Evolutionary conservation across 345 rosid species (phyloP).

Genomic region (Ailanthus altissimus): DNA sequence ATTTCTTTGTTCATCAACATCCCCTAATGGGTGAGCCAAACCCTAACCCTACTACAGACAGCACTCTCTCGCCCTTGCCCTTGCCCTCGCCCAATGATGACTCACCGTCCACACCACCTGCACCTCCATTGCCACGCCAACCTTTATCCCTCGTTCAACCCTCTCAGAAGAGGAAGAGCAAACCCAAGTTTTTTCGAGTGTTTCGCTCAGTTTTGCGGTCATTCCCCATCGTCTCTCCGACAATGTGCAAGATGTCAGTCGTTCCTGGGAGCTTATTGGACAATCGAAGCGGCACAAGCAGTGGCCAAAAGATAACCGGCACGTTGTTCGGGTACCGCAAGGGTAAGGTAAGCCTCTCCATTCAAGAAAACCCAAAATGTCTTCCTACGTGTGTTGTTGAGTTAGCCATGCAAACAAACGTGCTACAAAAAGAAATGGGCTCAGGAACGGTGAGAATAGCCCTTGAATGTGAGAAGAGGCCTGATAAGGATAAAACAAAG

Average conservation of each 20-base stretch:
- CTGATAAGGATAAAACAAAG: conserved; percentile 49
- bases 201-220: conserved; percentile 78
- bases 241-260: conserved; percentile 58
- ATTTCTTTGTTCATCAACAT: conserved; percentile 28
- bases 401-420: conserved; percentile 61
- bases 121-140: conserved; percentile 36
- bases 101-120: conserved; percentile 25
- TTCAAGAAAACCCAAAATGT: conserved; percentile 69
- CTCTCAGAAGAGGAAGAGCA: conserved; percentile 44
- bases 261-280: conserved; percentile 49
- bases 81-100: conserved; percentile 13
- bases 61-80: neutral
- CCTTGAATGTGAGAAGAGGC: conserved; percentile 65
- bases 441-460: conserved; percentile 80
- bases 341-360: conserved; percentile 66
- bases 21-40: conserved; percentile 65
- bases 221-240: conserved; percentile 66
- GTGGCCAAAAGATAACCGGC: conserved; percentile 44
- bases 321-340: conserved; percentile 76
- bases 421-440: conserved; percentile 59
- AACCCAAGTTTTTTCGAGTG: conserved; percentile 52
- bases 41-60: neutral
- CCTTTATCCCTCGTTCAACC: conserved; percentile 69
- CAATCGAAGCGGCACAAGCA: conserved; percentile 29
- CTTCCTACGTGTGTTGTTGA: conserved; percentile 62